A percentile compares a stretch with the other conserved stretches of the same genome.
Evolutionary conservation across 2,329 filamentous ascomycete genomes (phyloP).

Genomic region (Rhinocladiella similis): DNA sequence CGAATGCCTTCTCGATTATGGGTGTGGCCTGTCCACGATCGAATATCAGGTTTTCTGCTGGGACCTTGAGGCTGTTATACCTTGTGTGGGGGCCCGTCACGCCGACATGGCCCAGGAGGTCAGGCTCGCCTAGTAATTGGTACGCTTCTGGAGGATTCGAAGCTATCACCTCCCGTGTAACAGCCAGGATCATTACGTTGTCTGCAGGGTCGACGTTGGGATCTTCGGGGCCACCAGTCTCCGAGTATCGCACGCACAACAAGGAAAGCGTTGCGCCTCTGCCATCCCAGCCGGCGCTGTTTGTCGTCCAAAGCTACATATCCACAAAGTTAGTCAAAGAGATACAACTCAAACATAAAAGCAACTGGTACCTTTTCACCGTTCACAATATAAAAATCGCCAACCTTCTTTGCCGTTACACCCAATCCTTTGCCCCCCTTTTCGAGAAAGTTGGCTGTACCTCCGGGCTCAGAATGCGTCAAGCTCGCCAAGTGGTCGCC

Average conservation of each 20-base stretch:
- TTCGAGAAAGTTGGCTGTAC: slow-evolving; percentile 54
- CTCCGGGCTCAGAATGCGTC: slow-evolving; percentile 53
- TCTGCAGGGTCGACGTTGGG: slow-evolving; percentile 33
- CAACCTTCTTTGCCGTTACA: slow-evolving; percentile 51
- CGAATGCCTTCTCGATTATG: slow-evolving; percentile 46
- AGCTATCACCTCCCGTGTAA: slow-evolving; percentile 50
- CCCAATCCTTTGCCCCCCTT: slow-evolving; percentile 49
- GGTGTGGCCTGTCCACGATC: slow-evolving; percentile 43
- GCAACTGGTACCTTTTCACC: slow-evolving; percentile 49
- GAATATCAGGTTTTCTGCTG: slow-evolving; percentile 48
- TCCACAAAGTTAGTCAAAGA: not conserved
- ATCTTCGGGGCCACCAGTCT: slow-evolving; percentile 17
- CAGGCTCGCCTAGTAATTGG: slow-evolving; percentile 46
- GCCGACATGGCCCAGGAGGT: slow-evolving; percentile 50
- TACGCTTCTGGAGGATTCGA: slow-evolving; percentile 45
- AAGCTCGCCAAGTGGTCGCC: slow-evolving; percentile 52
- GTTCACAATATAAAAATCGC: slow-evolving; percentile 52
- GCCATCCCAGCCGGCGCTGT: slow-evolving; percentile 55
- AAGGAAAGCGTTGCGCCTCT: slow-evolving; percentile 54
- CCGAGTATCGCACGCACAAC: slow-evolving; percentile 49
- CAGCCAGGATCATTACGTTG: slow-evolving; percentile 50
- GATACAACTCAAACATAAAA: not conserved
- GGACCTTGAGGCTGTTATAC: slow-evolving; percentile 51
- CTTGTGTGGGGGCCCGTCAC: slow-evolving; percentile 50
- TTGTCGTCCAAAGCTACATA: slow-evolving; percentile 54